These are phyloP conservation scores for Metarhizium robertsii DNA, from an alignment of 2,329 filamentous ascomycete genomes.

Conservation along the genomic window DNA sequence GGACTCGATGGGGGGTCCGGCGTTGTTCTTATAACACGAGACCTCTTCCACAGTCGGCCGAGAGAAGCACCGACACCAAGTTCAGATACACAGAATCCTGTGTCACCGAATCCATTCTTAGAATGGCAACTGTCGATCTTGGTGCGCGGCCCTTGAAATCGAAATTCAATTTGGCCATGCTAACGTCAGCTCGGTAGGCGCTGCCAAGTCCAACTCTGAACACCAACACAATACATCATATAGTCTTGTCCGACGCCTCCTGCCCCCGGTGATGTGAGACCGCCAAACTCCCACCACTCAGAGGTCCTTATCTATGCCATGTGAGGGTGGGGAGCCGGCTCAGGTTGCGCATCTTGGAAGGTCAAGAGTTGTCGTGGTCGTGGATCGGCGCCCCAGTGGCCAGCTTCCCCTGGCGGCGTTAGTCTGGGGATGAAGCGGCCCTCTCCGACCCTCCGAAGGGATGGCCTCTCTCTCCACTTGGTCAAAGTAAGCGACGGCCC, in stretches of 20 bases:
- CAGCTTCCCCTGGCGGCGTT: background rate
- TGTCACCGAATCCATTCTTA: background rate
- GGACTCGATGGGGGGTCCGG: background rate
- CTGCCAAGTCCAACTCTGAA: background rate
- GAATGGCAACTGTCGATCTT: background rate
- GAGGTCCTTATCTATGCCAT: background rate
- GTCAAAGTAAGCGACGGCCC: background rate
- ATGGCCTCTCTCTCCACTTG: background rate
- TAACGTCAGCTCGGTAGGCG: background rate
- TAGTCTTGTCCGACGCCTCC: background rate
- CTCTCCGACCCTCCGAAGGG: background rate
- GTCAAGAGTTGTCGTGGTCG: background rate
- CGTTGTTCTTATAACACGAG: background rate
- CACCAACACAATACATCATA: background rate
- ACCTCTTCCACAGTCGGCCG: background rate
- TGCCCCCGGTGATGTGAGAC: background rate
- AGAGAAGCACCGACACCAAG: background rate
- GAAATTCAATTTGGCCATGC: background rate
- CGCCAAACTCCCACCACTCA: conserved; percentile 1
- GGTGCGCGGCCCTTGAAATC: background rate
- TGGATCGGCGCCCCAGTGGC: conserved; percentile 3
- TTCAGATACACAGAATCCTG: background rate
- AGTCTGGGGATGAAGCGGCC: background rate
- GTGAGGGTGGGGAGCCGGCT: conserved; percentile 3
- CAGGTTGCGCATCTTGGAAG: conserved; percentile 7